These are phyloP conservation scores for Candida pseudofarinosa DNA, from an alignment of 805 yeast genomes.

Conservation along the genomic window DNA sequence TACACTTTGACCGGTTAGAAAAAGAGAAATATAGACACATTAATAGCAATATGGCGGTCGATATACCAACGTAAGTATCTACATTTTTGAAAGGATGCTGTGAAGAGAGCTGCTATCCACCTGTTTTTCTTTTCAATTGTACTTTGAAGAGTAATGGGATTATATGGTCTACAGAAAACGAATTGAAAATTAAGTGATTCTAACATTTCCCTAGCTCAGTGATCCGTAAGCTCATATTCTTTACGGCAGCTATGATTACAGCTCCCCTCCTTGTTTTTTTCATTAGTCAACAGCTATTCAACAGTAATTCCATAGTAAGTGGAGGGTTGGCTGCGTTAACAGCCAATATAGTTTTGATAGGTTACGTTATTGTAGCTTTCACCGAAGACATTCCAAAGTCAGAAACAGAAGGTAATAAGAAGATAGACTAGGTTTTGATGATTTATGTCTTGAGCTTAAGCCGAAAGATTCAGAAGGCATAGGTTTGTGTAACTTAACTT, in stretches of 20 bases:
- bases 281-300: slow-evolving; percentile 40
- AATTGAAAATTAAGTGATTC: too few relatives aligned
- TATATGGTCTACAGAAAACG: too few relatives aligned
- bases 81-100: too few relatives aligned
- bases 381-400: slow-evolving; percentile 48
- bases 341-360: slow-evolving; percentile 71
- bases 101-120: too few relatives aligned
- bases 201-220: slow-evolving; percentile 44
- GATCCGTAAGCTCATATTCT: slow-evolving; percentile 62
- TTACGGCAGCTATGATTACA: slow-evolving; percentile 72
- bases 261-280: slow-evolving; percentile 67
- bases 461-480: not conserved
- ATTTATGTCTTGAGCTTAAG: not conserved
- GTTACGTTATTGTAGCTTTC: slow-evolving; percentile 71
- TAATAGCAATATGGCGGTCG: slow-evolving; percentile 28
- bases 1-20: too few relatives aligned
- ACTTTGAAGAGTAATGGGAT: too few relatives aligned
- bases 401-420: slow-evolving; percentile 10
- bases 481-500: not conserved
- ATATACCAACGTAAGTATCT: slow-evolving; percentile 38
- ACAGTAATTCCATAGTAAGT: slow-evolving; percentile 56
- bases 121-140: too few relatives aligned
- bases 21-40: too few relatives aligned
- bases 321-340: slow-evolving; percentile 79
- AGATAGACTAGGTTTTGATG: not conserved